These are phyloP conservation scores for Nannochloropsis granulata DNA, from an alignment of 108 stramenopile genomes.

Conservation along the genomic window DNA sequence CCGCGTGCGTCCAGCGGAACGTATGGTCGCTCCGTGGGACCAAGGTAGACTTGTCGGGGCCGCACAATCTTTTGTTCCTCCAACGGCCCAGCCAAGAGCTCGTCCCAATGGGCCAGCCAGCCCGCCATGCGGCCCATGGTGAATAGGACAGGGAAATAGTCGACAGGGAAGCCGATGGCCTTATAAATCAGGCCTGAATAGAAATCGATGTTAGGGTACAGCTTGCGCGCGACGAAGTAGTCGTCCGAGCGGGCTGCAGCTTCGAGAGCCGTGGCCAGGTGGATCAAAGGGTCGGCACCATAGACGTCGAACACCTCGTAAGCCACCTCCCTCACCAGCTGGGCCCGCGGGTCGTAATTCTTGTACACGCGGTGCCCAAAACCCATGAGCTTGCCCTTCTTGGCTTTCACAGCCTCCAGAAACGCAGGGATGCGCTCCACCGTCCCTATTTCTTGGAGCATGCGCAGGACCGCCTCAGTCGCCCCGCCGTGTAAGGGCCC, in stretches of 20 bases:
- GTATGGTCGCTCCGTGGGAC: background rate
- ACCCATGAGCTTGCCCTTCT: constrained; percentile 4
- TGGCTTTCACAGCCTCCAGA: background rate
- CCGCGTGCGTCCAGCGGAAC: background rate
- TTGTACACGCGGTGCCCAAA: constrained; percentile 9
- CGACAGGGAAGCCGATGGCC: background rate
- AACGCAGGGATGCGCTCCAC: background rate
- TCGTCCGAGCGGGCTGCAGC: background rate
- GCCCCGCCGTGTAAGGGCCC: constrained; percentile 7
- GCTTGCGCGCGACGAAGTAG: constrained; percentile 4
- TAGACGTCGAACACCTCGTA: background rate
- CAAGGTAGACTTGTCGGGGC: background rate
- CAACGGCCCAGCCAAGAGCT: background rate
- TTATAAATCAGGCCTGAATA: background rate
- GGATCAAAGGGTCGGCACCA: background rate
- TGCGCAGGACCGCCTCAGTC: background rate
- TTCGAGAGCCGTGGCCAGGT: background rate
- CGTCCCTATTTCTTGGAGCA: constrained; percentile 1
- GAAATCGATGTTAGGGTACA: constrained; percentile 2
- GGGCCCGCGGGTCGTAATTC: constrained; percentile 1
- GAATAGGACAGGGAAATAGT: background rate
- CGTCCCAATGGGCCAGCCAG: background rate
- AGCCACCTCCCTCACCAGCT: background rate
- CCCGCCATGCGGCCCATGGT: background rate
- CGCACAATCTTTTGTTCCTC: background rate